phyloP scores from a whole-genome alignment of 2,329 filamentous ascomycete species.

The Colletotrichum sp. region DNA sequence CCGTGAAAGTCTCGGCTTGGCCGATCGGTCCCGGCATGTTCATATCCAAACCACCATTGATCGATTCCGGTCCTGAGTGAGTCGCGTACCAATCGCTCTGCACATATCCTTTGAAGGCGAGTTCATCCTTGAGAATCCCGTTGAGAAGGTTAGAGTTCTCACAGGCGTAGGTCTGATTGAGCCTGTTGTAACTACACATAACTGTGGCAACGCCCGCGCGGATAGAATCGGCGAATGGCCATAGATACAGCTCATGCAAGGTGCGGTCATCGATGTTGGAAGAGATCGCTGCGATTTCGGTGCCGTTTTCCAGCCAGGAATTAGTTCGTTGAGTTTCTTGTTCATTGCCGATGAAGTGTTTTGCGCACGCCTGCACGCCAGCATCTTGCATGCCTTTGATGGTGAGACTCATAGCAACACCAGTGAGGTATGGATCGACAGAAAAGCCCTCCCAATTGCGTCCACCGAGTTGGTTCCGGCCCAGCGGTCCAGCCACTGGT shows the following conservation, averaged over 20 bases:
- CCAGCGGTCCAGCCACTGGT: constrained; percentile 77
- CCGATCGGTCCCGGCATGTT: constrained; percentile 72
- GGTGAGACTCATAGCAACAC: constrained; percentile 67
- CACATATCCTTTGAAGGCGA: constrained; percentile 71
- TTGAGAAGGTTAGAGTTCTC: constrained; percentile 67
- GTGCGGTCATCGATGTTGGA: constrained; percentile 69
- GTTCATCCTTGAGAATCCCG: constrained; percentile 70
- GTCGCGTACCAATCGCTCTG: constrained; percentile 77
- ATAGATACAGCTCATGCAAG: constrained; percentile 70
- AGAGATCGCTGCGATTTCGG: constrained; percentile 56
- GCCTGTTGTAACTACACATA: constrained; percentile 78
- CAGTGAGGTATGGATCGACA: constrained; percentile 75
- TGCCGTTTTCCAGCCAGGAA: constrained; percentile 46
- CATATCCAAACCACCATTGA: constrained; percentile 78
- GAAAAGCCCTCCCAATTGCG: constrained; percentile 88
- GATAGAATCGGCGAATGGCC: constrained; percentile 74
- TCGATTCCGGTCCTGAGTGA: constrained; percentile 71
- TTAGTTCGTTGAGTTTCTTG: constrained; percentile 64
- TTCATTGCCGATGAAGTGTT: constrained; percentile 73
- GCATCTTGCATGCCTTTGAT: constrained; percentile 60
- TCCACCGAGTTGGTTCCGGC: constrained; percentile 74
- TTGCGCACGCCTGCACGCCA: constrained; percentile 42
- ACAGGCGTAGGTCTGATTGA: constrained; percentile 73
- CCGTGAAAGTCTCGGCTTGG: constrained; percentile 42
- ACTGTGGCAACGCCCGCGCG: constrained; percentile 67